A percentile compares a stretch with the other conserved stretches of the same genome.
Conservation (phyloP, 768 basidiomycete species). For the Lactarius hengduanensis region DNA sequence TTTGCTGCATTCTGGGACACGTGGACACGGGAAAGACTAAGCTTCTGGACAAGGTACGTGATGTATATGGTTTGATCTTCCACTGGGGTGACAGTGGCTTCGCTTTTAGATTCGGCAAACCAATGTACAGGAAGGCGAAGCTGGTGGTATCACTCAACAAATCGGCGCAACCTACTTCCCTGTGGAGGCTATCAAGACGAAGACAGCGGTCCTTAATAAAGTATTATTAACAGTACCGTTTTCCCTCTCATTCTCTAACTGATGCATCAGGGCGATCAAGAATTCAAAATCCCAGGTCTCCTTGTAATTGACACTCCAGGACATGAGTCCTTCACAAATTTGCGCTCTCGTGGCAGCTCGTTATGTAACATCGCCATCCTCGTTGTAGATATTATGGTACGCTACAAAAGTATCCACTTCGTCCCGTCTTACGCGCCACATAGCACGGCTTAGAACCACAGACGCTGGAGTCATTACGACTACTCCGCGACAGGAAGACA, state of each 20-base stretch:
- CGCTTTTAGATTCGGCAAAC: constrained; percentile 90
- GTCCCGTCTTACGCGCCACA: constrained; percentile 6
- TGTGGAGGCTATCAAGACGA: constrained; percentile 86
- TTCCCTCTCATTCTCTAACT: constrained; percentile 7
- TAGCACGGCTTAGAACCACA: constrained; percentile 98
- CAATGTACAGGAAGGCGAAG: constrained; percentile 99
- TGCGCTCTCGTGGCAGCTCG: constrained; percentile 93
- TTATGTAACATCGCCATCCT: constrained; percentile 98
- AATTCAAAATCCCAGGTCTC: constrained; percentile 97
- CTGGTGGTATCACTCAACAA: constrained; percentile 99
- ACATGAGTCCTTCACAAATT: constrained; percentile 98
- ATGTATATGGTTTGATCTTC: neutral
- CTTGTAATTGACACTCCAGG: constrained; percentile 97
- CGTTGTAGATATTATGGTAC: constrained; percentile 96
- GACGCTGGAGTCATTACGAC: constrained; percentile 91
- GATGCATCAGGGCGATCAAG: constrained; percentile 62
- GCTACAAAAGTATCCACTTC: constrained; percentile 29
- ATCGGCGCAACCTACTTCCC: constrained; percentile 99
- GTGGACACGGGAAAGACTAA: constrained; percentile 99
- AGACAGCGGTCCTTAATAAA: constrained; percentile 92
- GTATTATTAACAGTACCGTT: constrained; percentile 39
- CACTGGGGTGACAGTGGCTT: neutral
- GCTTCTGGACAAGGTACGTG: constrained; percentile 84
- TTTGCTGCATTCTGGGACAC: constrained; percentile 98
- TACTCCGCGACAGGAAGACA: constrained; percentile 90